Evolutionary conservation across 345 rosid species (phyloP).

Genomic region (Toxicodendron radicans): DNA sequence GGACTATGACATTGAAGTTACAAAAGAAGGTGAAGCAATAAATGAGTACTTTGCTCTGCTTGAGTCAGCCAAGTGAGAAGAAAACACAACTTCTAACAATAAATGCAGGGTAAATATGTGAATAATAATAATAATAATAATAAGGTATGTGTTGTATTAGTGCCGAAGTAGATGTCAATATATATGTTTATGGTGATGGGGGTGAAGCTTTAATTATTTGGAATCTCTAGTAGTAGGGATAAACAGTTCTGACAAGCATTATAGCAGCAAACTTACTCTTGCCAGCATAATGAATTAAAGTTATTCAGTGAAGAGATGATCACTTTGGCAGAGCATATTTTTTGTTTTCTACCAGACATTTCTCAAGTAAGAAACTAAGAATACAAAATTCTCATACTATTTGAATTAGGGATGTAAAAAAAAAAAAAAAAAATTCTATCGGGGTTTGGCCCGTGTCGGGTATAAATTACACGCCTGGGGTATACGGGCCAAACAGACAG

Average conservation of each 20-base stretch:
- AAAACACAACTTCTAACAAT: background rate
- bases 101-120: slow-evolving; percentile 2
- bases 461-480: no score
- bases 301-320: background rate
- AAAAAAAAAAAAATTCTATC: no score
- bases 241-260: background rate
- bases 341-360: no score
- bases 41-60: slow-evolving; percentile 62
- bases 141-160: slow-evolving; percentile 1
- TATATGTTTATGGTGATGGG: slow-evolving; percentile 4
- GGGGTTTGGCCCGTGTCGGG: no score
- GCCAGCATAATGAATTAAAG: no score
- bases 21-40: slow-evolving; percentile 72
- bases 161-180: background rate
- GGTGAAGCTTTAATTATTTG: background rate
- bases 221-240: background rate
- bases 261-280: no score
- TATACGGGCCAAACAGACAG: background rate
- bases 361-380: no score
- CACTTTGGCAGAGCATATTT: no score
- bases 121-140: background rate
- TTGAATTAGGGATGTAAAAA: no score
- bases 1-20: slow-evolving; percentile 74
- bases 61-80: slow-evolving; percentile 33
- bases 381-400: no score